Base-by-base conservation (phyloP, 106 monocot species). In the Phalaenopsis aphrodite region DNA sequence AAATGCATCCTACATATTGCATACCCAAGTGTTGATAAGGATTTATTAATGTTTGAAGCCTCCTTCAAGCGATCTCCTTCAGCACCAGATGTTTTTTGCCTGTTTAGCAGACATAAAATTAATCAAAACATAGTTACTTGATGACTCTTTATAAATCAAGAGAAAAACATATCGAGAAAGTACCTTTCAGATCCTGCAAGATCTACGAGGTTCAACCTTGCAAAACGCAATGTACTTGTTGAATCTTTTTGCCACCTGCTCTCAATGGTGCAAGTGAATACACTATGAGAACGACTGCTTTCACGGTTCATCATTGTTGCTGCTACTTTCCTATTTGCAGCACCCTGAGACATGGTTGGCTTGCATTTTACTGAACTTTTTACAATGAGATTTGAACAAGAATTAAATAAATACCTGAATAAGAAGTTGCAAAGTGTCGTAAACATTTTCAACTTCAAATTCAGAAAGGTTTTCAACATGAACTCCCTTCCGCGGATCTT, bases 121-220 rank as follows among this genome's bases (percentile, higher is more conserved):
- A 19, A 74, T 74, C 43, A 73, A 41, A 42, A 5, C 0, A 73
- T 42, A 18, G 3, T 74, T 45, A 18, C 15, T 42, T 10, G 6
- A 4, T 74, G 74, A 74, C 45, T 74, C 18, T 74, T 45, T 7
- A 42, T 12, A 45, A 74, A 74, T 8, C 19, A 42, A 74, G 18
- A 43, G 15, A 71, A 24, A 45, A 72, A 47, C 43, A 11, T 30
- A 57, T 79, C 16, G 1, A 81, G 23, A 39, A 41, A 15, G 47
- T 79, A 97, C 96, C 96, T 94, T 84, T 97, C 96, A 75, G 96
- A 97, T 18, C 96, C 96, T 84, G 96, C 96, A 75, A 97, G 85
- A 89, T 97, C 96, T 41, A 97, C 96, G 82, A 97, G 89, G 74
- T 94, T 97, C 56, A 97, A 75, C 82, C 96, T 97, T 58, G 94